A percentile compares a stretch with the other conserved stretches of the same genome.
Conservation (phyloP, 495 filamentous ascomycete species). For the Baudoinia panamericana region DNA sequence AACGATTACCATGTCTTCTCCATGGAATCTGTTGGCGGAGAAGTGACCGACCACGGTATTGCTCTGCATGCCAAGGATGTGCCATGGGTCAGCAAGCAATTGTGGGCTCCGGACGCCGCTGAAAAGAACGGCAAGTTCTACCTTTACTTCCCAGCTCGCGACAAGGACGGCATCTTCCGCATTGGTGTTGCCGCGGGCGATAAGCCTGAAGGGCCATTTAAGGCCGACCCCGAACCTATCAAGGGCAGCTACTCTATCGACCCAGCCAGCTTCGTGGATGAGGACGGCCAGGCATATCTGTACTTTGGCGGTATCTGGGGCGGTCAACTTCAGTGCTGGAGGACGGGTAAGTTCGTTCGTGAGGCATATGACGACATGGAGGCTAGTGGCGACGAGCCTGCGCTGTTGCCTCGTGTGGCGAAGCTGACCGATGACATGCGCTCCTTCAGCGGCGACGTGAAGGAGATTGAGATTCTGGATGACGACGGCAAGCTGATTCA, state of each 20-base stretch:
- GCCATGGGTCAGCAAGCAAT: constrained; percentile 50
- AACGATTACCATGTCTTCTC: constrained; percentile 55
- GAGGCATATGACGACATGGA: constrained; percentile 38
- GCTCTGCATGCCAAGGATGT: constrained; percentile 40
- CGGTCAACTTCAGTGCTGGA: constrained; percentile 52
- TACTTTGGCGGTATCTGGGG: constrained; percentile 63
- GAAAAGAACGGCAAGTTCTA: constrained; percentile 47
- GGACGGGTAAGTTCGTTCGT: constrained; percentile 36
- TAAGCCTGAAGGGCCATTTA: constrained; percentile 45
- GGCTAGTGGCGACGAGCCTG: constrained; percentile 36
- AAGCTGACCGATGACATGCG: constrained; percentile 50
- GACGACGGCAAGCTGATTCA: constrained; percentile 43
- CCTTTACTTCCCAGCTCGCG: constrained; percentile 51
- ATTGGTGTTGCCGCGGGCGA: constrained; percentile 48
- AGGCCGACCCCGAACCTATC: constrained; percentile 44
- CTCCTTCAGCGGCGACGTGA: constrained; percentile 36
- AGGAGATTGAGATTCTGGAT: constrained; percentile 44
- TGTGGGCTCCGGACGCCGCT: constrained; percentile 56
- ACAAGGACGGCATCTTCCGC: constrained; percentile 46
- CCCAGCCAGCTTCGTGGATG: constrained; percentile 51
- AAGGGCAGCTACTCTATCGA: constrained; percentile 50
- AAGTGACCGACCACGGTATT: constrained; percentile 47
- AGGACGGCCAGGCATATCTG: constrained; percentile 45
- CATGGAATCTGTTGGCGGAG: constrained; percentile 35
- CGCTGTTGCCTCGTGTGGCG: constrained; percentile 49